Percentiles rank a stretch among this genome's conserved stretches.
phyloP scores from a whole-genome alignment of 208 protist species.

The Acanthamoeba culbertsoni region DNA sequence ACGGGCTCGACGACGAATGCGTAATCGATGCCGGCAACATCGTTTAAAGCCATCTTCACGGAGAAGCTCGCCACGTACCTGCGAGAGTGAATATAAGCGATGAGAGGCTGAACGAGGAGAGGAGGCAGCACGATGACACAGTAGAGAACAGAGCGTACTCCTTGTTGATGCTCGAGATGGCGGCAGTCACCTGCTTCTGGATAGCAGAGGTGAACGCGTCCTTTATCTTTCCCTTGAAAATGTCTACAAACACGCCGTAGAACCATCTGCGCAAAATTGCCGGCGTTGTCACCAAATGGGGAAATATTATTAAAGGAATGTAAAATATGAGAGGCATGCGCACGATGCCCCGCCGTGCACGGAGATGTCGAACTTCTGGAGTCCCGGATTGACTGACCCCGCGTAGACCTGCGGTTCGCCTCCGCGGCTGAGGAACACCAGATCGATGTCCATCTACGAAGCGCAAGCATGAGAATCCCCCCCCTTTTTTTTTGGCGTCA shows the following conservation, averaged over 20 bases:
- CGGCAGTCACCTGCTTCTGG: background rate
- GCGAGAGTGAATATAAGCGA: no score
- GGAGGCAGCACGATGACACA: background rate
- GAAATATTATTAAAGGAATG: background rate
- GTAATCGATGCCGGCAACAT: constrained; percentile 47
- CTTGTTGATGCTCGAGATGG: background rate
- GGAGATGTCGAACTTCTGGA: constrained; percentile 25
- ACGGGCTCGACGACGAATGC: background rate
- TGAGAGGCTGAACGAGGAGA: no score
- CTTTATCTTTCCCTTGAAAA: constrained; percentile 52
- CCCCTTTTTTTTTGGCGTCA: background rate
- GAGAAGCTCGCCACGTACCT: background rate
- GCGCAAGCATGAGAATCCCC: background rate
- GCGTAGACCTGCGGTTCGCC: constrained; percentile 22
- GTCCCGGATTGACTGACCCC: background rate
- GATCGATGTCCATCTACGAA: constrained; percentile 48
- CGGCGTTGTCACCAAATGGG: background rate
- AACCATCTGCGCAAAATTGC: background rate
- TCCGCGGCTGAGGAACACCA: background rate
- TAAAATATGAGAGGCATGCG: background rate
- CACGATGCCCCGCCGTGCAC: constrained; percentile 52
- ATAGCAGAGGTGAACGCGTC: background rate
- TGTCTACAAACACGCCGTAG: constrained; percentile 44
- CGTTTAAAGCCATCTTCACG: constrained; percentile 17
- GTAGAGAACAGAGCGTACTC: background rate